Evolutionary conservation across 139 green algal species (phyloP).

Genomic region (Asterochloris sp.): DNA sequence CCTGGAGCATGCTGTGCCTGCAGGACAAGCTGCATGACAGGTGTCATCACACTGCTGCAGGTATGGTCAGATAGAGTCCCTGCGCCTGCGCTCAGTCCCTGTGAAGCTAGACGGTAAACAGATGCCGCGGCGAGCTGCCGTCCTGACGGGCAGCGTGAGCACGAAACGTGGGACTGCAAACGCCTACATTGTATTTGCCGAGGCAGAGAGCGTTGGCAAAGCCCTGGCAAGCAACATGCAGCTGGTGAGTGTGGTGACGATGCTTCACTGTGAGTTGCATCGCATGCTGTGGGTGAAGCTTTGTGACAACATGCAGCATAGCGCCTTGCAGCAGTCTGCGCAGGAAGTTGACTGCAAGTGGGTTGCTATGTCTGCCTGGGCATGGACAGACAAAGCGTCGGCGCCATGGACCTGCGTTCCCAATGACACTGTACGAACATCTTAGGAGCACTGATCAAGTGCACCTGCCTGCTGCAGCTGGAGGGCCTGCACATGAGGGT

Average conservation of each 20-base stretch:
- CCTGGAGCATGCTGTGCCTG: background rate
- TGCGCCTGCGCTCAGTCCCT: slow-evolving; percentile 75
- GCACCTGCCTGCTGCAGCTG: slow-evolving; percentile 32
- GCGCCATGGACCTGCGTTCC: background rate
- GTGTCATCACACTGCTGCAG: background rate
- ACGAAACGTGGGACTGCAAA: slow-evolving; percentile 37
- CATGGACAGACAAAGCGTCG: background rate
- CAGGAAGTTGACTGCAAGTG: too few relatives aligned
- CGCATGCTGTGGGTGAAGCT: background rate
- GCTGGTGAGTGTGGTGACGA: slow-evolving; percentile 22
- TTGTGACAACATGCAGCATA: background rate
- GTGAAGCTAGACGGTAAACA: slow-evolving; percentile 45
- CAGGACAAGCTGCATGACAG: background rate
- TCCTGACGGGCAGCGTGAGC: slow-evolving; percentile 50
- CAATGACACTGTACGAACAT: background rate
- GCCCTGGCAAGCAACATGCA: slow-evolving; percentile 77
- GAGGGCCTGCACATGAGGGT: slow-evolving; percentile 77
- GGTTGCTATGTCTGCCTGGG: background rate
- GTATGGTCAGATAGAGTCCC: slow-evolving; percentile 70
- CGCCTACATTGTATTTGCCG: slow-evolving; percentile 81
- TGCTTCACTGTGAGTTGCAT: too few relatives aligned
- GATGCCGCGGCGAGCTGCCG: slow-evolving; percentile 48
- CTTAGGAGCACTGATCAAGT: background rate
- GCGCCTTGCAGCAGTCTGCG: too few relatives aligned
- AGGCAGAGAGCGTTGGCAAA: slow-evolving; percentile 19